Percentiles rank a stretch among this genome's conserved stretches.
phyloP scores from a whole-genome alignment of 2,329 filamentous ascomycete genomes.

The Chrysoporthe puriensis region DNA sequence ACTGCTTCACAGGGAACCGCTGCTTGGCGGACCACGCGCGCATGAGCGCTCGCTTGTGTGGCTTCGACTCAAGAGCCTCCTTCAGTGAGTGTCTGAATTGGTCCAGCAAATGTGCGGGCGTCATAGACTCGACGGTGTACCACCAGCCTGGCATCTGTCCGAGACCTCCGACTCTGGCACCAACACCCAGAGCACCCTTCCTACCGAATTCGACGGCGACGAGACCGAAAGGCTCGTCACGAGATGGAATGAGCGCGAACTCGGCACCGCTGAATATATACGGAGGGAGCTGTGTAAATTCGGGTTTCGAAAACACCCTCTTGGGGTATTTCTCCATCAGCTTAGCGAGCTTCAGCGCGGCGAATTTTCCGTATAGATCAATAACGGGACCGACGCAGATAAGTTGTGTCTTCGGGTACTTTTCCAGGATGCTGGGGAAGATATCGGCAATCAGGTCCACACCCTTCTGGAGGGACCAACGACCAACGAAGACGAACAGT shows the following conservation, averaged over 20 bases:
- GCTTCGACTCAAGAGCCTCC: constrained; percentile 59
- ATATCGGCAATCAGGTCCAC: constrained; percentile 70
- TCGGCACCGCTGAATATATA: constrained; percentile 71
- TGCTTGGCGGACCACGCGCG: constrained; percentile 66
- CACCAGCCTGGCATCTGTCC: constrained; percentile 73
- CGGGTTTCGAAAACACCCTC: constrained; percentile 67
- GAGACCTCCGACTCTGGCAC: constrained; percentile 65
- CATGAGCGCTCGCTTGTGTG: constrained; percentile 61
- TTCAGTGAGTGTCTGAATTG: constrained; percentile 68
- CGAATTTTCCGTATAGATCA: constrained; percentile 69
- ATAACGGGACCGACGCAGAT: constrained; percentile 67
- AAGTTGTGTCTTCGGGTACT: constrained; percentile 61
- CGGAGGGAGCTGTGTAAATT: constrained; percentile 67
- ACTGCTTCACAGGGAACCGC: constrained; percentile 67
- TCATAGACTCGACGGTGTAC: constrained; percentile 68
- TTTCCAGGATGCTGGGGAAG: constrained; percentile 63
- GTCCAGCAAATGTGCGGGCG: constrained; percentile 62
- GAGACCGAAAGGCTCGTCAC: constrained; percentile 71
- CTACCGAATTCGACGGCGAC: constrained; percentile 71
- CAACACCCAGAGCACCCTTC: constrained; percentile 68
- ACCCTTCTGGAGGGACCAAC: constrained; percentile 72
- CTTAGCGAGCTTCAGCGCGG: constrained; percentile 63
- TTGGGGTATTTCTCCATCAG: constrained; percentile 69
- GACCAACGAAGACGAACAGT: constrained; percentile 70
- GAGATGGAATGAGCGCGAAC: constrained; percentile 69